A percentile compares a stretch with the other conserved stretches of the same genome.
Evolutionary conservation across 495 filamentous ascomycete species (phyloP).

Genomic region (Aspergillus indologenus): DNA sequence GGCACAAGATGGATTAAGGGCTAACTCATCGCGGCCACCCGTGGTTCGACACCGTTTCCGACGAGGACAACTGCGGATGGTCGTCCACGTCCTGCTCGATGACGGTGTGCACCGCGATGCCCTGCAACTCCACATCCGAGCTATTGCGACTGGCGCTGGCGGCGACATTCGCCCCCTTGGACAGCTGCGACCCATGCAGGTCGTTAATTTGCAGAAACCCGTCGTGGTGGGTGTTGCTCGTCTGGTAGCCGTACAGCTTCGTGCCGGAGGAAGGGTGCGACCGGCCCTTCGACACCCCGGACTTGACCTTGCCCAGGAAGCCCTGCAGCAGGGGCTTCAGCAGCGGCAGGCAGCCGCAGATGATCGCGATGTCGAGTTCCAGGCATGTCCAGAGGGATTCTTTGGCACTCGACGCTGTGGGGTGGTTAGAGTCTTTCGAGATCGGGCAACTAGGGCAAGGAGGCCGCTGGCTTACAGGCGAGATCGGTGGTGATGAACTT

Average conservation of each 20-base stretch:
- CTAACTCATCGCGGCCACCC: constrained; percentile 4
- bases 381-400: constrained; percentile 46
- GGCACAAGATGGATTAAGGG: no score
- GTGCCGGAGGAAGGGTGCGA: constrained; percentile 13
- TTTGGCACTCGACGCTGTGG: constrained; percentile 25
- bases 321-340: constrained; percentile 19
- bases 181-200: constrained; percentile 6
- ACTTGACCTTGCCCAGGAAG: constrained; percentile 13
- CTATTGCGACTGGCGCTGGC: neutral
- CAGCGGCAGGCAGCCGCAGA: constrained; percentile 44
- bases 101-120: constrained; percentile 25
- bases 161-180: constrained; percentile 1
- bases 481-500: constrained; percentile 19
- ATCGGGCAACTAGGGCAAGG: no score
- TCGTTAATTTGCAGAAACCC: constrained; percentile 11
- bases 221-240: constrained; percentile 10
- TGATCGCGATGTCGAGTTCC: constrained; percentile 46
- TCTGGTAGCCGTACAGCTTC: constrained; percentile 9
- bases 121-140: constrained; percentile 13
- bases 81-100: constrained; percentile 17
- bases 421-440: neutral
- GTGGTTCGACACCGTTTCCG: neutral
- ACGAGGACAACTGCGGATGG: neutral
- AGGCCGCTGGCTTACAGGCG: constrained; percentile 19
- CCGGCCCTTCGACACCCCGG: constrained; percentile 9